Evolutionary conservation across 257 asterid species (phyloP), one percentile per base, ranked within the genome.

Genomic region (Nyctanthes arbortristis): DNA sequence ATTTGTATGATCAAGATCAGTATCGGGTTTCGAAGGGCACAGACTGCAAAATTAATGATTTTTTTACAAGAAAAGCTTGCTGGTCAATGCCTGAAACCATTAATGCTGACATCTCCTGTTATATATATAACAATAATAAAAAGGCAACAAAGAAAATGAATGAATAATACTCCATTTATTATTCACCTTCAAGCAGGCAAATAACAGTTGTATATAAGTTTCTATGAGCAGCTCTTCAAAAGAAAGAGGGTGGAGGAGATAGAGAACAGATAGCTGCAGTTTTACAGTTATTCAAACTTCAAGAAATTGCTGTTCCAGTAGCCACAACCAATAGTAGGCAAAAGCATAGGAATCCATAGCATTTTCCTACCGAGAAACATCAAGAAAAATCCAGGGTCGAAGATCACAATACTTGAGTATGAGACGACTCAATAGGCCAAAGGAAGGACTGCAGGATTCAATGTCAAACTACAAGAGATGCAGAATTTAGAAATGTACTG

Each of bases 21-120:
- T 28, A 65, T 57, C 74, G 75, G n/a, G n/a, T n/a, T n/a, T 58
- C 45, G 80, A 33, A 74, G 66, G 57, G 77, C 73, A 13, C 84
- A 67, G 73, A 77, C 61, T 59, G 77, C 33, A 3, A 52, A 75
- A 65, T 58, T 45, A 56, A 39, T 40, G 31, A 55, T 4, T 62
- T 75, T 71, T 55, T 65, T 61, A 69, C 37, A 43, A 40, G 60
- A 59, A 64, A 67, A 5, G 30, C 5, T 7, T 20, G 59, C 59
- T 22, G 24, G 16, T 52, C 59, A 22, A 52, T 52, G 57, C 29
- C 56, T n/a, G n/a, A n/a, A n/a, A n/a, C n/a, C 28, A 49, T 22
- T 5, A 49, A n/a, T n/a, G 12, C 57, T 20, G 27, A 27, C 20
- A 0, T 49, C 20, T 7, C 29, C 29, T 30, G 8, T 20, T 22